These are phyloP conservation scores for Candida tallmaniae DNA, from an alignment of 805 yeast species.

Conservation along the genomic window DNA sequence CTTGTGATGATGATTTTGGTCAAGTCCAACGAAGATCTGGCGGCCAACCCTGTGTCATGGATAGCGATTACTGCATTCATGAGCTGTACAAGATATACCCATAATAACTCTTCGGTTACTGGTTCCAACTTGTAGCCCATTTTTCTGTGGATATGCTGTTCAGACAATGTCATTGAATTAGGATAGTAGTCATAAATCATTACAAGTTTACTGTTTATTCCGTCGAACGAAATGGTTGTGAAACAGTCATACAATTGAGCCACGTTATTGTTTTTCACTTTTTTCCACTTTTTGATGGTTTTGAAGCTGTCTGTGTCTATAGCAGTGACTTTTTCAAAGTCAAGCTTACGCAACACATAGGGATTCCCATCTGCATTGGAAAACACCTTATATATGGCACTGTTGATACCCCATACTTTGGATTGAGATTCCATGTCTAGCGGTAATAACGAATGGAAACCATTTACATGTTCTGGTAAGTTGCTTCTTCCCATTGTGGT, in stretches of 20 bases:
- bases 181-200: conserved; percentile 87
- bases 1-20: conserved; percentile 71
- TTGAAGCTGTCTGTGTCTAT: conserved; percentile 52
- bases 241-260: conserved; percentile 76
- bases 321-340: conserved; percentile 23
- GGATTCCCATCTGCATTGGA: conserved; percentile 75
- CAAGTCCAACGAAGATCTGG: conserved; percentile 55
- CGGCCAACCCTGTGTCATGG: conserved; percentile 62
- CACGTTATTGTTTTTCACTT: conserved; percentile 49
- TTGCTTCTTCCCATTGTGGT: conserved; percentile 50
- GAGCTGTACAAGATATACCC: conserved; percentile 77
- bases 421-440: conserved; percentile 48
- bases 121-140: conserved; percentile 40
- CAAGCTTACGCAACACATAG: conserved; percentile 73
- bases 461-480: conserved; percentile 56
- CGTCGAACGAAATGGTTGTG: conserved; percentile 82
- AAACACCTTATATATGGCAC: conserved; percentile 71
- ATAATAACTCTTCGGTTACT: conserved; percentile 61
- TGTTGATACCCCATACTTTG: conserved; percentile 47
- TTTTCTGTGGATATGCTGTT: conserved; percentile 54
- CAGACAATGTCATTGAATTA: conserved; percentile 62
- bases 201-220: conserved; percentile 55
- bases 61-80: conserved; percentile 61
- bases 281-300: conserved; percentile 64
- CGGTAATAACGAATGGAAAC: conserved; percentile 80